phyloP scores from a whole-genome alignment of 257 asterid genomes.

The Solanum medicagineum region DNA sequence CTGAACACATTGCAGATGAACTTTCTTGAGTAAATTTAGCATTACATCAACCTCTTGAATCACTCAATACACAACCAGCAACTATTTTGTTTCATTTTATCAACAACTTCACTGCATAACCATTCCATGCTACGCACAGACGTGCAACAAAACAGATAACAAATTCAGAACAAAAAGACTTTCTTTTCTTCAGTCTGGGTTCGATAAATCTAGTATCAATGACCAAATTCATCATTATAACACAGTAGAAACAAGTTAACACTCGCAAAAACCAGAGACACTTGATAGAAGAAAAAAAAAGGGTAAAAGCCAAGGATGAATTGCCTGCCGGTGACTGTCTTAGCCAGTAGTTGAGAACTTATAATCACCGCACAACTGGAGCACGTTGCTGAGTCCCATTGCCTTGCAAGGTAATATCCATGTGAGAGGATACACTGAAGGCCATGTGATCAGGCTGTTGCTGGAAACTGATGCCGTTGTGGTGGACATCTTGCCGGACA shows the following conservation, averaged over 20 bases:
- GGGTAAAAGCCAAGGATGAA: conserved; percentile 96
- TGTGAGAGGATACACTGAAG: conserved; percentile 11
- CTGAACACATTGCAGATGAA: background rate
- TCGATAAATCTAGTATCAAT: background rate
- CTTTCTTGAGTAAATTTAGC: background rate
- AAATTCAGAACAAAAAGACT: background rate
- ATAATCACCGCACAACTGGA: conserved; percentile 55
- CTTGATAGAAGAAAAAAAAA: background rate
- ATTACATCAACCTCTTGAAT: background rate
- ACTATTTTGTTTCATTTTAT: background rate
- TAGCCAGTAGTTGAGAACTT: background rate
- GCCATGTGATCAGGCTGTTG: conserved; percentile 22
- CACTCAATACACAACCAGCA: background rate
- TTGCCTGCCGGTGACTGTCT: conserved; percentile 47
- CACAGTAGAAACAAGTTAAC: background rate
- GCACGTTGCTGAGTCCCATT: conserved; percentile 38
- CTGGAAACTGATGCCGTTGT: conserved; percentile 10
- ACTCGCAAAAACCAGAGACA: conserved; percentile 1
- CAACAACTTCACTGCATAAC: background rate
- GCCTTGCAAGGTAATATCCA: conserved; percentile 27
- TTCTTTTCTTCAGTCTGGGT: background rate
- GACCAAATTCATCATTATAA: background rate
- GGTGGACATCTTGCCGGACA: conserved; percentile 7
- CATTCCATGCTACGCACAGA: background rate
- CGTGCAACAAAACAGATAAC: background rate